phyloP scores from a whole-genome alignment of 1,139 yeast species.

The Candida buenavistaensis region DNA sequence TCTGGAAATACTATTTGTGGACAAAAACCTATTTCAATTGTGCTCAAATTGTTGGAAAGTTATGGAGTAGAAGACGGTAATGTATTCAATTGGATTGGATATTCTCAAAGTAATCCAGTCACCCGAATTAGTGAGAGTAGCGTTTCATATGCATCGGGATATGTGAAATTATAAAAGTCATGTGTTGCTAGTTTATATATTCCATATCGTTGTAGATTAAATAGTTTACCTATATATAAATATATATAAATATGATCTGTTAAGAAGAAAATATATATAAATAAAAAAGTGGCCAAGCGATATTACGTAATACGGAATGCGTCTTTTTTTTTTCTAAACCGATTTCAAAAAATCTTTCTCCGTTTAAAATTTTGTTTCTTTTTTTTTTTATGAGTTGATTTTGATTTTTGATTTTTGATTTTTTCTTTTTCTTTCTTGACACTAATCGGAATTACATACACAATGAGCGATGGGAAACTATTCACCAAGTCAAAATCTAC shows the following conservation, averaged over 20 bases:
- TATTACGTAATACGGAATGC: no score
- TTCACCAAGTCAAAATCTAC: slow-evolving; percentile 48
- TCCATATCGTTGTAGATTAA: no score
- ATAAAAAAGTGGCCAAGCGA: no score
- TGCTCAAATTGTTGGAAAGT: slow-evolving; percentile 54
- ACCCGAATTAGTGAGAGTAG: slow-evolving; percentile 59
- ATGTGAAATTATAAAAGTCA: slow-evolving; percentile 27
- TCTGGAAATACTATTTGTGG: slow-evolving; percentile 96
- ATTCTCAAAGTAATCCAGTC: slow-evolving; percentile 73
- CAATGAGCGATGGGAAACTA: slow-evolving; percentile 46
- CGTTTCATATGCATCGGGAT: slow-evolving; percentile 90
- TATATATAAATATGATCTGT: no score
- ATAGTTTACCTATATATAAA: no score
- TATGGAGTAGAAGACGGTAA: slow-evolving; percentile 6
- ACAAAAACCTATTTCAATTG: slow-evolving; percentile 71
- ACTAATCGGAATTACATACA: background rate
- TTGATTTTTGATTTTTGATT: background rate
- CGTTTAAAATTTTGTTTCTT: background rate
- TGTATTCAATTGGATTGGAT: slow-evolving; percentile 72
- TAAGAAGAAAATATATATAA: no score
- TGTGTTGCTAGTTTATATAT: background rate
- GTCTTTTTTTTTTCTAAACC: no score
- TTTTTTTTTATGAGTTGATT: background rate
- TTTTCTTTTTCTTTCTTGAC: background rate
- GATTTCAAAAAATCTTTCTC: background rate